Evolutionary conservation across 2,329 filamentous ascomycete genomes (phyloP).

Genomic region (Nothophaeocryptopus gaeumannii): DNA sequence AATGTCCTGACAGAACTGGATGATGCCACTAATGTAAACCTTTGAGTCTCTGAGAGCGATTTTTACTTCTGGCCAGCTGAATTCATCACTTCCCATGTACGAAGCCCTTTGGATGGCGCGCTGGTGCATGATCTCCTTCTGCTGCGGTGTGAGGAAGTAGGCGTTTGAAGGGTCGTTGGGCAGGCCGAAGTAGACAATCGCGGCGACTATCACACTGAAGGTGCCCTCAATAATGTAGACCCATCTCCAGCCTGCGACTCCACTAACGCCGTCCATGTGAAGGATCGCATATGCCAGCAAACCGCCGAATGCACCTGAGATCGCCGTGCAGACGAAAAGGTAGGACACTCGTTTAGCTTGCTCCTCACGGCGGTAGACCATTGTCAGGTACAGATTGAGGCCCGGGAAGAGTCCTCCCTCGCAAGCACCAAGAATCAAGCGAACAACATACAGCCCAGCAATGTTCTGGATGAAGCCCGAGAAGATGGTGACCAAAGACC

Average conservation of each 20-base stretch:
- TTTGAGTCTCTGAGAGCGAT: constrained; percentile 52
- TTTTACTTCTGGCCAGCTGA: constrained; percentile 51
- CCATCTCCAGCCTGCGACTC: constrained; percentile 50
- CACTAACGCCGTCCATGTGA: constrained; percentile 64
- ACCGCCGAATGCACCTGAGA: constrained; percentile 41
- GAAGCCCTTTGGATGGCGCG: constrained; percentile 43
- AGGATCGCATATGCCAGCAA: constrained; percentile 55
- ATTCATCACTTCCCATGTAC: constrained; percentile 52
- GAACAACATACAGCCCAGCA: constrained; percentile 41
- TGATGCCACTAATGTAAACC: constrained; percentile 47
- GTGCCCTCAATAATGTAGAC: constrained; percentile 34
- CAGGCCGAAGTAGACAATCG: constrained; percentile 32
- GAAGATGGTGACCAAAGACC: constrained; percentile 51
- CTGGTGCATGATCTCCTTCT: constrained; percentile 49
- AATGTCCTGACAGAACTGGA: constrained; percentile 52
- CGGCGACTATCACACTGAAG: constrained; percentile 28
- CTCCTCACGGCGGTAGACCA: constrained; percentile 45
- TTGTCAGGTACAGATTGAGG: constrained; percentile 36
- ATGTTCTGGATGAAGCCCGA: constrained; percentile 47
- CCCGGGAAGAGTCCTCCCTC: constrained; percentile 28
- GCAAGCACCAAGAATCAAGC: constrained; percentile 30
- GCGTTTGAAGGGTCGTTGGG: constrained; percentile 44
- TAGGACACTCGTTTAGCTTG: constrained; percentile 41
- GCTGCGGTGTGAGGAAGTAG: constrained; percentile 45
- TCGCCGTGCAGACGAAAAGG: constrained; percentile 42